Evolutionary conservation across 768 basidiomycete genomes (phyloP).

Genomic region (Mycena maculata): DNA sequence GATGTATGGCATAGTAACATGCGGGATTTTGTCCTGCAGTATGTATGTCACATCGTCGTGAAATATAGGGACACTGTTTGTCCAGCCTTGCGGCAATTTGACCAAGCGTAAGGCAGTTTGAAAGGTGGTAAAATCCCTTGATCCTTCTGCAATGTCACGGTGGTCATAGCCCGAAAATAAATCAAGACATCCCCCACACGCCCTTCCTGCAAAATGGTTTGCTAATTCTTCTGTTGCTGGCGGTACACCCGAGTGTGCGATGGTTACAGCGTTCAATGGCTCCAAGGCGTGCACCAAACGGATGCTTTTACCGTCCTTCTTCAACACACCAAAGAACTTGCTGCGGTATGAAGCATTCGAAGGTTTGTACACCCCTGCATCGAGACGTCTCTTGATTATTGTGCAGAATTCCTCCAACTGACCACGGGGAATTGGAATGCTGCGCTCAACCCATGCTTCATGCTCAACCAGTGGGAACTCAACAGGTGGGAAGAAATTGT

Average conservation of each 20-base stretch:
- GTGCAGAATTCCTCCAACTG: constrained; percentile 29
- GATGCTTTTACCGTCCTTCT: constrained; percentile 39
- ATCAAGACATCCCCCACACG: constrained; percentile 37
- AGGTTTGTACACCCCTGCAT: constrained; percentile 28
- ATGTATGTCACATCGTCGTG: constrained; percentile 44
- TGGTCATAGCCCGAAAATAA: constrained; percentile 44
- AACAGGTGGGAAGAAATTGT: constrained; percentile 29
- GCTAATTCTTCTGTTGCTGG: constrained; percentile 34
- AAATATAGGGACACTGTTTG: constrained; percentile 46
- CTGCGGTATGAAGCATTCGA: constrained; percentile 40
- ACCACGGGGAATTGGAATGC: constrained; percentile 32
- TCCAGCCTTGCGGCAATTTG: constrained; percentile 45
- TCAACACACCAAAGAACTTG: constrained; percentile 46
- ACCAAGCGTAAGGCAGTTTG: constrained; percentile 35
- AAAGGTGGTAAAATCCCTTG: constrained; percentile 45
- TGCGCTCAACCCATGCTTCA: constrained; percentile 37
- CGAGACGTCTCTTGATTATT: constrained; percentile 31
- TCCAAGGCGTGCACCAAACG: constrained; percentile 42
- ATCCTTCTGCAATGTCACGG: constrained; percentile 37
- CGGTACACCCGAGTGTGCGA: constrained; percentile 36
- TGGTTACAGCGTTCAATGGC: constrained; percentile 40
- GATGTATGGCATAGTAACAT: constrained; percentile 40
- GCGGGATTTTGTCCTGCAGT: constrained; percentile 43
- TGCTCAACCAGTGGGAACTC: constrained; percentile 41
- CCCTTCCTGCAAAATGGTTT: constrained; percentile 28